Conservation (phyloP, 306 rosid genomes). For the Prunus mongolica region DNA sequence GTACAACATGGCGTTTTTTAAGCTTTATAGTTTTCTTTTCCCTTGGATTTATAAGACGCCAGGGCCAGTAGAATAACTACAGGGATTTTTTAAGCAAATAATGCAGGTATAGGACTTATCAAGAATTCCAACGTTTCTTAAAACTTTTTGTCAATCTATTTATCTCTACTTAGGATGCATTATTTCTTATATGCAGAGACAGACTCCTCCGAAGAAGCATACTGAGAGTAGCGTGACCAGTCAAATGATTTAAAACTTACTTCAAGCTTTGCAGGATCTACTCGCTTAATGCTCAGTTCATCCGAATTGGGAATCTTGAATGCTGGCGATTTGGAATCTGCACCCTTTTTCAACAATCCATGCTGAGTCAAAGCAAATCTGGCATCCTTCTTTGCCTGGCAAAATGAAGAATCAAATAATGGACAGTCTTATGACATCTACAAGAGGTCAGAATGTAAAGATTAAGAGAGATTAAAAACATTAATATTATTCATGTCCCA, state of each 20-base stretch:
- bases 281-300: slow-evolving; percentile 58
- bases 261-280: slow-evolving; percentile 78
- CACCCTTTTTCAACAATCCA: slow-evolving; percentile 46
- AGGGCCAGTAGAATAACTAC: background rate
- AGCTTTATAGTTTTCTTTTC: background rate
- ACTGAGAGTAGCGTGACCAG: background rate
- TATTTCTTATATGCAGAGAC: background rate
- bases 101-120: background rate
- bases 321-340: slow-evolving; percentile 24
- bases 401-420: slow-evolving; percentile 17
- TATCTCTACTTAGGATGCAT: background rate
- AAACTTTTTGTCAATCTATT: background rate
- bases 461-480: background rate
- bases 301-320: slow-evolving; percentile 54
- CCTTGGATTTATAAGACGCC: background rate
- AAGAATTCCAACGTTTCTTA: background rate
- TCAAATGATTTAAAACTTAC: slow-evolving; percentile 36
- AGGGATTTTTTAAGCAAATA: background rate
- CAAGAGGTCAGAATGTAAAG: background rate
- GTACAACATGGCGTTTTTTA: background rate
- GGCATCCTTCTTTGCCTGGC: slow-evolving; percentile 65
- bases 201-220: slow-evolving; percentile 11
- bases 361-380: slow-evolving; percentile 56
- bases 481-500: background rate
- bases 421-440: background rate